Evolutionary conservation across 148 eudicot genomes (phyloP).

Genomic region (Vaccinium vitisidaea): DNA sequence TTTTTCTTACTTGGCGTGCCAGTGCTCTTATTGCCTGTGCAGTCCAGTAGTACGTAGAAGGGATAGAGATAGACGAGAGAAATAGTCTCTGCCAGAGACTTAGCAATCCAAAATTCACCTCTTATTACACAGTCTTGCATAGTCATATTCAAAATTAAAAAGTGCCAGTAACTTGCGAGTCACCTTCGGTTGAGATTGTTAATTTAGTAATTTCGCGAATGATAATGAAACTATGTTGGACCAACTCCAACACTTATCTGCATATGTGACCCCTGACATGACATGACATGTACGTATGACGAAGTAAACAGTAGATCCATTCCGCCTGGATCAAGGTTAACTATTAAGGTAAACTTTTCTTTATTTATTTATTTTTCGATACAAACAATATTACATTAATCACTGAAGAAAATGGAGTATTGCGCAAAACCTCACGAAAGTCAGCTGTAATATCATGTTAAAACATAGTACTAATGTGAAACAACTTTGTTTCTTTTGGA

Average conservation of each 20-base stretch:
- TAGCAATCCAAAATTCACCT: background rate
- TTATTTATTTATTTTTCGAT: too few species aligned
- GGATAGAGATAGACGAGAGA: background rate
- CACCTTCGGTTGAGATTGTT: background rate
- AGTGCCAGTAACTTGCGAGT: background rate
- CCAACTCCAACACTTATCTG: background rate
- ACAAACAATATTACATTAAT: too few species aligned
- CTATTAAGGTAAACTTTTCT: too few species aligned
- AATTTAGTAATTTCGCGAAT: background rate
- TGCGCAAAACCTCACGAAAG: too few species aligned
- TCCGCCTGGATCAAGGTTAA: too few species aligned
- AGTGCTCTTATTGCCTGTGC: background rate
- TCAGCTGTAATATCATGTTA: too few species aligned
- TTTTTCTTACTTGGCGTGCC: background rate
- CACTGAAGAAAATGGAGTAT: too few species aligned
- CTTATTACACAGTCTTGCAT: background rate
- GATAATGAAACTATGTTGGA: background rate
- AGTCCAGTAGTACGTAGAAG: background rate
- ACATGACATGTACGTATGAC: too few species aligned
- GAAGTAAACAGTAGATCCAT: too few species aligned
- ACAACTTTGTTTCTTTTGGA: too few species aligned
- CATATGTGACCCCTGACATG: background rate
- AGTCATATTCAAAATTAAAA: background rate
- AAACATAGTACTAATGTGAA: too few species aligned
- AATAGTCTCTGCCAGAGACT: background rate